Percentiles rank a stretch among this genome's conserved stretches.
Evolutionary conservation across 177 flowering plant genomes (phyloP).

Genomic region (Viscum album): DNA sequence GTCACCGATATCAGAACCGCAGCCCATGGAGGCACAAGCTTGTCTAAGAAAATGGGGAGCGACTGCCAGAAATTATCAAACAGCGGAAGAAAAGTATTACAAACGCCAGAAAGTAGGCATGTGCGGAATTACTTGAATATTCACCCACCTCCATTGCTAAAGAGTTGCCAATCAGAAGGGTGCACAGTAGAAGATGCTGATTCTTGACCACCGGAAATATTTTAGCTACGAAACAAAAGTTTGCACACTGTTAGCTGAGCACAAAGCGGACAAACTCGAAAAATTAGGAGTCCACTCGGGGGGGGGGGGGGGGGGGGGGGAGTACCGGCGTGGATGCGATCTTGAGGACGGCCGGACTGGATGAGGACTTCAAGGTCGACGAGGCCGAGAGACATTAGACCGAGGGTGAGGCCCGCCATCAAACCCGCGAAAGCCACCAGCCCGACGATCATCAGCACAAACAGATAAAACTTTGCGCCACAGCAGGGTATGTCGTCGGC

Average conservation of each 20-base stretch:
- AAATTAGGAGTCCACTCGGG: no score
- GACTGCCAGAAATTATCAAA: constrained; percentile 26
- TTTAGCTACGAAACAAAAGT: constrained; percentile 49
- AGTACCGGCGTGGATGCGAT: constrained; percentile 51
- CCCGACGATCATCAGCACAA: constrained; percentile 31
- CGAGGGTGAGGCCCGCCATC: constrained; percentile 68
- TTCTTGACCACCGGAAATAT: constrained; percentile 90
- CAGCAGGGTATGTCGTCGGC: constrained; percentile 38
- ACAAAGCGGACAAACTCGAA: not conserved
- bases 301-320: not conserved
- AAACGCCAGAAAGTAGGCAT: not conserved
- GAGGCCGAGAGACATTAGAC: constrained; percentile 70
- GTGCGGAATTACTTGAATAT: not conserved
- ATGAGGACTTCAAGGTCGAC: constrained; percentile 74
- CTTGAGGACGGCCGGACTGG: constrained; percentile 55
- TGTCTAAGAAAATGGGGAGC: constrained; percentile 86
- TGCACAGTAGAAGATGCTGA: constrained; percentile 83
- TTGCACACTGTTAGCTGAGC: not conserved
- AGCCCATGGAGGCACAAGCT: constrained; percentile 74
- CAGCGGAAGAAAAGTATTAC: constrained; percentile 4
- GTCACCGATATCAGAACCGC: constrained; percentile 79
- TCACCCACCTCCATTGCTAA: constrained; percentile 76
- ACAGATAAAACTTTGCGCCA: constrained; percentile 32
- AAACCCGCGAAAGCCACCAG: constrained; percentile 59
- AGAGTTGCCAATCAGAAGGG: constrained; percentile 80